Conservation (phyloP, 2,329 filamentous ascomycete species). For the Cryphonectria carpinicola region DNA sequence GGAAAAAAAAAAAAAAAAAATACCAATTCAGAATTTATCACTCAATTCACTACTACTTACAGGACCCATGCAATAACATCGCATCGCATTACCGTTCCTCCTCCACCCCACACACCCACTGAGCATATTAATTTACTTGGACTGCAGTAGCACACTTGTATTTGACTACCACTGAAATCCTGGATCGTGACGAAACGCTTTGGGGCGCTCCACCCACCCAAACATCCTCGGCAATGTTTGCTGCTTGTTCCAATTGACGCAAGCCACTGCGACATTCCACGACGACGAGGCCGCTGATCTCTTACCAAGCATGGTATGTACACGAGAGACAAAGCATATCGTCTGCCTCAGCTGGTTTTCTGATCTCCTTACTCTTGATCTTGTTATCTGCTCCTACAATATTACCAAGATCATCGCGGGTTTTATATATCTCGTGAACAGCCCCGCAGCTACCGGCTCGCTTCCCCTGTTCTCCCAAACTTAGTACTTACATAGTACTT, state of each 20-base stretch:
- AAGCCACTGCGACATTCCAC: neutral
- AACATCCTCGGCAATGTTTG: slow-evolving; percentile 5
- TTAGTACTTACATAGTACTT: neutral
- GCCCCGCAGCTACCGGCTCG: neutral
- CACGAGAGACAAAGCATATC: no score
- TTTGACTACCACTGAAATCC: no score
- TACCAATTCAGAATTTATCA: neutral
- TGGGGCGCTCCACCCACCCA: neutral
- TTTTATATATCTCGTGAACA: neutral
- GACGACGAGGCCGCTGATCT: neutral
- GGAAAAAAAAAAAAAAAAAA: neutral
- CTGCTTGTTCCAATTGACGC: slow-evolving; percentile 3
- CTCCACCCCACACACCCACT: neutral
- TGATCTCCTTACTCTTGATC: no score
- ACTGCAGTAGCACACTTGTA: neutral
- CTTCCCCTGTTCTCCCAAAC: neutral
- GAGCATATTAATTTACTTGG: neutral
- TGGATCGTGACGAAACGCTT: neutral
- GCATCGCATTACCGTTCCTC: neutral
- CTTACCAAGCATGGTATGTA: slow-evolving; percentile 1
- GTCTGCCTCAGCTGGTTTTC: neutral
- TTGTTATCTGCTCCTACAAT: no score
- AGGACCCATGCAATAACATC: neutral
- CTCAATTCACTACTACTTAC: neutral
- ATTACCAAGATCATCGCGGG: no score